A percentile compares a stretch with the other conserved stretches of the same genome.
These are phyloP conservation scores for Geranium brycei DNA, from an alignment of 345 rosid species.

Conservation along the genomic window DNA sequence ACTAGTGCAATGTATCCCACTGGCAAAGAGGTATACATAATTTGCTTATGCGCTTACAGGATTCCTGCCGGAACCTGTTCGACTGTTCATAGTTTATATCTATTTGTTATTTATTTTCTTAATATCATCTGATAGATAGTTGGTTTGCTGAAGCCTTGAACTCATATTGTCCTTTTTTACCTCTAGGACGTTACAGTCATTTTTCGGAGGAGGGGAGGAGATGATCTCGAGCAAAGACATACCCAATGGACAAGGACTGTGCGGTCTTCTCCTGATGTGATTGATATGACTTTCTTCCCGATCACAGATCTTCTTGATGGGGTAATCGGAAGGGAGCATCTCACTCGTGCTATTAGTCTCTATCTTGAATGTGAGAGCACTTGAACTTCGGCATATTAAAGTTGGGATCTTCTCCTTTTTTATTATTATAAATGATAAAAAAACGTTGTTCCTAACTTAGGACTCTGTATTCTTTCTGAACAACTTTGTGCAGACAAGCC, in stretches of 20 bases:
- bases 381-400: constrained; percentile 2
- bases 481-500: constrained; percentile 42
- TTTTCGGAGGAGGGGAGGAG: constrained; percentile 70
- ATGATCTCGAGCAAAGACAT: constrained; percentile 60
- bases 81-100: too few species aligned
- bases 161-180: constrained; percentile 4
- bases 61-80: not conserved
- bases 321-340: constrained; percentile 48
- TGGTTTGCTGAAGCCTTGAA: constrained; percentile 5
- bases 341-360: constrained; percentile 45
- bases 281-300: constrained; percentile 58
- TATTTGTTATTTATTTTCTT: too few species aligned
- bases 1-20: constrained; percentile 32
- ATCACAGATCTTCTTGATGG: constrained; percentile 49
- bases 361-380: constrained; percentile 54
- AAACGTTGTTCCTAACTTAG: not conserved
- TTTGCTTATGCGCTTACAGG: not conserved
- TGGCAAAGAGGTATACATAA: constrained; percentile 50
- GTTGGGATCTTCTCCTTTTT: not conserved
- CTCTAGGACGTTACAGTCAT: constrained; percentile 66
- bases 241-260: constrained; percentile 50
- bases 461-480: not conserved
- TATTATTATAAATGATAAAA: constrained; percentile 2
- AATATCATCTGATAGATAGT: not conserved
- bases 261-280: constrained; percentile 48